Conservation (phyloP, 129 eudicot genomes). For the Pulicaria dysenterica region DNA sequence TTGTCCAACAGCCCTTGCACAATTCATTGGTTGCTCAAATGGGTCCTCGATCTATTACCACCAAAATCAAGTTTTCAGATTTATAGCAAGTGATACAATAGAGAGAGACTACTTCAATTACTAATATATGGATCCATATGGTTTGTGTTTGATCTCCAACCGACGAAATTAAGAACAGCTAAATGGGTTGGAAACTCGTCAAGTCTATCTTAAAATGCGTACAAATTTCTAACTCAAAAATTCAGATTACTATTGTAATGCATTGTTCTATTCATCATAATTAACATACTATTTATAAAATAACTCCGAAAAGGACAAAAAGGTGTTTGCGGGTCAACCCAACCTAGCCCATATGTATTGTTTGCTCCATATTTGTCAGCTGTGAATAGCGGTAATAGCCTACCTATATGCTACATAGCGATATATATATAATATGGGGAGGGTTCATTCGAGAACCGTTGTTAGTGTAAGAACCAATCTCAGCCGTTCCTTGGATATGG, state of each 20-base stretch:
- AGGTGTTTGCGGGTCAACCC: background rate
- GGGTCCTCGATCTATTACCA: constrained; percentile 81
- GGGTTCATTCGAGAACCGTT: too few species aligned
- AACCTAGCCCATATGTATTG: background rate
- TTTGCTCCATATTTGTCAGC: too few species aligned
- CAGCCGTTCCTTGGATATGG: too few species aligned
- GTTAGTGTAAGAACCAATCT: too few species aligned
- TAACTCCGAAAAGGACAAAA: background rate
- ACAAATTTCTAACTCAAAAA: background rate
- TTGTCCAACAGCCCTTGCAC: constrained; percentile 67
- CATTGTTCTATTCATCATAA: background rate
- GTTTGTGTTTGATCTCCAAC: background rate
- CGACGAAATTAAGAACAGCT: background rate
- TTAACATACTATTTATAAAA: background rate
- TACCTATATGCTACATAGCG: too few species aligned
- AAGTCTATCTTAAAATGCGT: background rate
- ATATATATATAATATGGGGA: too few species aligned
- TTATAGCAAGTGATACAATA: background rate
- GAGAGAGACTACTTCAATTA: background rate
- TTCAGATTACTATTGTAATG: background rate
- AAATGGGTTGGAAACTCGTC: constrained; percentile 6
- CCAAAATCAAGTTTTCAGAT: constrained; percentile 14
- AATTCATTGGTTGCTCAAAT: constrained; percentile 83
- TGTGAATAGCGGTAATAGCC: too few species aligned
- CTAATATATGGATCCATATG: background rate